Conservation (phyloP, 2,329 filamentous ascomycete species). For the Aureobasidium leucospermi region DNA sequence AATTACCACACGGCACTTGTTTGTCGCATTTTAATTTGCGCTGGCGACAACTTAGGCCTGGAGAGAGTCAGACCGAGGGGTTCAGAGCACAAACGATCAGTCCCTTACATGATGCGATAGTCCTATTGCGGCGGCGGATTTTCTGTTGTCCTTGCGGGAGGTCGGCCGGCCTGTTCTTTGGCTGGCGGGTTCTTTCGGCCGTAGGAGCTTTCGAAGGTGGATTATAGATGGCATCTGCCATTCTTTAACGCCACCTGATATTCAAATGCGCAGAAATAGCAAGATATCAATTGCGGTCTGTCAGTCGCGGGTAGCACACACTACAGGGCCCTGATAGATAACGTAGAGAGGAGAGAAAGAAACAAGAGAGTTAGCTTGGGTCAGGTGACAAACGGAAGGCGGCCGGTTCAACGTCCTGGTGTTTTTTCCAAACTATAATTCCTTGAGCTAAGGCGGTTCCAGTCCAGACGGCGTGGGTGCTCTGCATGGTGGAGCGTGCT, state of each 20-base stretch:
- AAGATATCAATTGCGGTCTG: background rate
- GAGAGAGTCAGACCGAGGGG: background rate
- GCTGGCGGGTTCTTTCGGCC: constrained; percentile 11
- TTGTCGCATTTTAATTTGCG: constrained; percentile 77
- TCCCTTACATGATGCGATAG: constrained; percentile 13
- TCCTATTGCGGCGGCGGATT: constrained; percentile 15
- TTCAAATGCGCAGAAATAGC: background rate
- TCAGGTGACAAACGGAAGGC: constrained; percentile 9
- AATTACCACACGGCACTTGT: constrained; percentile 62
- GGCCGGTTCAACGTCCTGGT: background rate
- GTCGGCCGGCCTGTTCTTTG: constrained; percentile 12
- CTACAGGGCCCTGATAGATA: constrained; percentile 1
- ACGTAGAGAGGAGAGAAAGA: constrained; percentile 4
- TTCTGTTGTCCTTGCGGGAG: constrained; percentile 12
- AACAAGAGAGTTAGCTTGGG: constrained; percentile 8
- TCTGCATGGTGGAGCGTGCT: constrained; percentile 9
- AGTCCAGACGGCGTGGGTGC: background rate
- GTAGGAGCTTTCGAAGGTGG: constrained; percentile 3
- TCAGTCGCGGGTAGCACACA: constrained; percentile 1
- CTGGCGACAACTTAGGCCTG: constrained; percentile 58
- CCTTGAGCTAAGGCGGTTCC: constrained; percentile 1
- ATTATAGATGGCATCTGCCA: constrained; percentile 10
- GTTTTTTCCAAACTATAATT: constrained; percentile 10
- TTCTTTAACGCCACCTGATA: constrained; percentile 6
- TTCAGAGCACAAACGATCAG: constrained; percentile 5